Base-by-base conservation (phyloP, 2,329 filamentous ascomycete genomes). In the Leptoxyphium fumago region DNA sequence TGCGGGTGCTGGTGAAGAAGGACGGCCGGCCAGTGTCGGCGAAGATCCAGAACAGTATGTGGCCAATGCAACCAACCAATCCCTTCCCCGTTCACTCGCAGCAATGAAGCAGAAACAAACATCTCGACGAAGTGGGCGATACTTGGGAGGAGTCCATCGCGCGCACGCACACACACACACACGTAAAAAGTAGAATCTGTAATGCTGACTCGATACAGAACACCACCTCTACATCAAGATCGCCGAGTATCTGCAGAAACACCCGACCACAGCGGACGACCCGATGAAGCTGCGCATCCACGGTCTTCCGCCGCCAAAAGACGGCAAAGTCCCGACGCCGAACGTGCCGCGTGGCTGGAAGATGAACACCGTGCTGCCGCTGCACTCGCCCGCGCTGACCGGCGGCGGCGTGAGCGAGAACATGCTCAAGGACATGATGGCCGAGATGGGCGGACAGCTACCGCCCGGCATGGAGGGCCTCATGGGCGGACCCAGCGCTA, bases 371-470 rank as follows among this genome's bases (percentile, higher is more conserved):
- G 78, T 94, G 46, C 60, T 98, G 52, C 91, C 91, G 17, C 79
- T 93, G 50, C 82, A 94, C 58, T 93, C 84, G 49, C 80, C 88
- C 1, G 91, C 87, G 14, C 75, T 96, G 65, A 91, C 84, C 43
- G 91, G 91, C 8, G 91, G 91, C 10, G 91, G 91, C 30, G 85
- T 96, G 10, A 88, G 79, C 49, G 91, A 98, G 63, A 94, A 96
- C 59, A 77, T 95, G 48, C 79, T 96, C 58, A 86, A 91, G 69
- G 88, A 95, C 54, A 94, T 95, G 73, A 94, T 96, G 88, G 81
- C 79, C 57, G 86, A 93, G 68, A 94, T 96, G 85, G 52, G 56
- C 7, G 58, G 57, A 10, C 55, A 59, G 46, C 43, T 57, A 43
- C 53, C 55, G 45, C 48, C 52, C 11, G 56, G 57, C 15, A 52